Conservation (phyloP, 2,329 filamentous ascomycete species). For the Fusarium sp. region DNA sequence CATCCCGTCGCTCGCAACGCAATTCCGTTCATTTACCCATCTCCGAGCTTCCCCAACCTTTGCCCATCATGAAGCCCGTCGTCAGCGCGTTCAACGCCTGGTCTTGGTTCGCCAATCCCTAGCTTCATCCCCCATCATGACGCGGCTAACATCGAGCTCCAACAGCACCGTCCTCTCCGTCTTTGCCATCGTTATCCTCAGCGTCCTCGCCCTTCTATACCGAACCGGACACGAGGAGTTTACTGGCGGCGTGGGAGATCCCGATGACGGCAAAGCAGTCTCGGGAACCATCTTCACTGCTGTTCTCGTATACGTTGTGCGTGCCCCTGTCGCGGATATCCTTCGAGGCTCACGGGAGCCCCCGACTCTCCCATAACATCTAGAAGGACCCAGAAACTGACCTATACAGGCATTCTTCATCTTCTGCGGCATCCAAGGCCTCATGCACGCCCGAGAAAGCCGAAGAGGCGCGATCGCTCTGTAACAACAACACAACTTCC, state of each 20-base stretch:
- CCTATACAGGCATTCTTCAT: constrained; percentile 80
- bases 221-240: constrained; percentile 84
- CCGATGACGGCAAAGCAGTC: constrained; percentile 79
- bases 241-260: constrained; percentile 79
- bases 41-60: not conserved
- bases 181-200: constrained; percentile 75
- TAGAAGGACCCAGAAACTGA: constrained; percentile 7
- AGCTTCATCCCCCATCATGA: constrained; percentile 22
- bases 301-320: constrained; percentile 88
- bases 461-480: constrained; percentile 87
- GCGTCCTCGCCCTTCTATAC: constrained; percentile 77
- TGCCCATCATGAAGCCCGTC: constrained; percentile 87
- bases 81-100: constrained; percentile 93
- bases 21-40: not conserved
- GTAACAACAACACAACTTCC: constrained; percentile 48
- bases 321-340: constrained; percentile 51
- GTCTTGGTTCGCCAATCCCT: constrained; percentile 78
- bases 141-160: constrained; percentile 40
- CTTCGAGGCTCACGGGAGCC: not conserved
- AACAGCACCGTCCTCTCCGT: constrained; percentile 77
- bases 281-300: constrained; percentile 88
- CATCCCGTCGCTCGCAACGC: constrained; percentile 5
- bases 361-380: not conserved
- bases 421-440: constrained; percentile 91
- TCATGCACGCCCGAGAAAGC: constrained; percentile 85